Evolutionary conservation across 106 monocot genomes (phyloP).

Genomic region (Allium fistulosum): DNA sequence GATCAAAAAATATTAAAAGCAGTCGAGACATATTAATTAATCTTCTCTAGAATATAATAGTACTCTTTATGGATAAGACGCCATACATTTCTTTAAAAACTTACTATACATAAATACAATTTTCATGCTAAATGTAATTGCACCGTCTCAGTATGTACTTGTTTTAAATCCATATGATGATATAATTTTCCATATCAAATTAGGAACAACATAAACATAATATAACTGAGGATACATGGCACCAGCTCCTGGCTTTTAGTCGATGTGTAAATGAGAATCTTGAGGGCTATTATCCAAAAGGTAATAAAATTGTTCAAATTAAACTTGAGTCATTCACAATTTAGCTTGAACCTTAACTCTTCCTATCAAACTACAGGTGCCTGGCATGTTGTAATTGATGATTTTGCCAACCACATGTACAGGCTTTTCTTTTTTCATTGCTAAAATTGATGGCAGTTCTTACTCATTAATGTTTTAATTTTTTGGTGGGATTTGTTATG

Average conservation of each 20-base stretch:
- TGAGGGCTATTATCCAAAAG: slow-evolving; percentile 81
- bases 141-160: too few species aligned
- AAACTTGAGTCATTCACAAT: not conserved
- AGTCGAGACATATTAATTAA: too few species aligned
- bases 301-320: slow-evolving; percentile 18
- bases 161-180: too few species aligned
- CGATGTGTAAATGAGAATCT: slow-evolving; percentile 89
- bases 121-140: too few species aligned
- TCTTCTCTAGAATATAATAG: too few species aligned
- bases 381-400: slow-evolving; percentile 92
- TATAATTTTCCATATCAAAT: not conserved
- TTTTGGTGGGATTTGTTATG: too few species aligned
- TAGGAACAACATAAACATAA: slow-evolving; percentile 79
- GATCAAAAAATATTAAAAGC: too few species aligned
- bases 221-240: slow-evolving; percentile 89
- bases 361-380: slow-evolving; percentile 40
- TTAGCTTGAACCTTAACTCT: not conserved
- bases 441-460: too few species aligned
- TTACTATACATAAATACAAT: too few species aligned
- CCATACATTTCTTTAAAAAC: too few species aligned
- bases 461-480: too few species aligned
- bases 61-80: too few species aligned
- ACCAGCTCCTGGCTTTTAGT: slow-evolving; percentile 83
- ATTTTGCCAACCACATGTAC: slow-evolving; percentile 92
- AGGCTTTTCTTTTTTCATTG: slow-evolving; percentile 31